Conservation (phyloP, 768 basidiomycete genomes). For the Thelephora aurantiotincta region DNA sequence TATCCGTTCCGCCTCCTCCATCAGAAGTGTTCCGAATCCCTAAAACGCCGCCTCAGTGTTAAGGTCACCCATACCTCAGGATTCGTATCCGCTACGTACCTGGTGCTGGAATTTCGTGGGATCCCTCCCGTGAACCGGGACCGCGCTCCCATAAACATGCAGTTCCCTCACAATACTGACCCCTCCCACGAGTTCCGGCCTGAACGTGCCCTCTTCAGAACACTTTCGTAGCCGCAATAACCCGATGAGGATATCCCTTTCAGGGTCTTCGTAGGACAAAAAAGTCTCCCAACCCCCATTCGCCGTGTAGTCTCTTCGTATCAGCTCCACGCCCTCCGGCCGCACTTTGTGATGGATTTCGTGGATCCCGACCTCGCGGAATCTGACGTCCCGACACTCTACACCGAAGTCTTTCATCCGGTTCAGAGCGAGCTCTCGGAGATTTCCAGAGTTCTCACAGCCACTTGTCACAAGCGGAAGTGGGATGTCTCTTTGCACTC, state of each 20-base stretch:
- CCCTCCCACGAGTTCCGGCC: constrained; percentile 83
- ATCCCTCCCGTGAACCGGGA: constrained; percentile 92
- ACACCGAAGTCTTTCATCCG: constrained; percentile 99
- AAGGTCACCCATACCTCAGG: neutral
- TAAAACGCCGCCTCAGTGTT: constrained; percentile 19
- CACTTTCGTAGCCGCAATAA: constrained; percentile 87
- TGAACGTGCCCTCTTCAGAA: constrained; percentile 92
- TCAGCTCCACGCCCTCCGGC: constrained; percentile 88
- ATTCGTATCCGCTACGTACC: constrained; percentile 20
- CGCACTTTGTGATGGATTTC: constrained; percentile 98
- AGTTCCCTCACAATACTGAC: constrained; percentile 91
- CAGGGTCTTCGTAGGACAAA: constrained; percentile 96
- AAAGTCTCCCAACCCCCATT: constrained; percentile 99
- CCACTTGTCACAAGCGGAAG: constrained; percentile 93
- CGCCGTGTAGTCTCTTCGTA: constrained; percentile 89
- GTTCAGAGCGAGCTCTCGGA: constrained; percentile 89
- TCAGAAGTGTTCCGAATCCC: constrained; percentile 93
- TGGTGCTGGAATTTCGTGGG: constrained; percentile 98
- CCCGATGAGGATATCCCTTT: constrained; percentile 91
- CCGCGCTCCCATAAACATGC: constrained; percentile 96
- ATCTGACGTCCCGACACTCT: constrained; percentile 93
- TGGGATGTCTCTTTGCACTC: constrained; percentile 96
- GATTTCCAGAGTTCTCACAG: constrained; percentile 94
- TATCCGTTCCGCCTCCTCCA: constrained; percentile 99
- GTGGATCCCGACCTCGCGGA: constrained; percentile 98